Percentiles rank a stretch among this genome's conserved stretches.
phyloP scores from a whole-genome alignment of 257 asterid species.

The Coffea canephora region DNA sequence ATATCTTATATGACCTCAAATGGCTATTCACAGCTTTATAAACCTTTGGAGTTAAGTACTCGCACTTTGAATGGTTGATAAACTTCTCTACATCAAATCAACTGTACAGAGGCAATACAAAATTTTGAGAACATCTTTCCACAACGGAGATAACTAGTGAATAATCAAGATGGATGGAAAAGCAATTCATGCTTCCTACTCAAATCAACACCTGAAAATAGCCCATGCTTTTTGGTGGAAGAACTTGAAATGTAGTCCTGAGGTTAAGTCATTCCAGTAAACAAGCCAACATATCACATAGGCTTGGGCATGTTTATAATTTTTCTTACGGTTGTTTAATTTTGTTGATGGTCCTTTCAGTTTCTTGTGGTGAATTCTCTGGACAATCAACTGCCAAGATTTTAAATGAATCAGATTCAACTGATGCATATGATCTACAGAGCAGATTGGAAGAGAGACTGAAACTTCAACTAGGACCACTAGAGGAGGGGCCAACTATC shows the following conservation, averaged over 20 bases:
- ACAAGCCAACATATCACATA: neutral
- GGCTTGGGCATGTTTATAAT: neutral
- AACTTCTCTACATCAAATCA: neutral
- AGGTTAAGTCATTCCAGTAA: neutral
- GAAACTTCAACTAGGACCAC: slow-evolving; percentile 26
- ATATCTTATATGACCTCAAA: neutral
- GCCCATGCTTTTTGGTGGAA: neutral
- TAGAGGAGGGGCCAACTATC: slow-evolving; percentile 61
- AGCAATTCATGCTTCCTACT: neutral
- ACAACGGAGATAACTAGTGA: neutral
- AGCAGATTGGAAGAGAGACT: slow-evolving; percentile 39
- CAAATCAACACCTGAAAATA: neutral
- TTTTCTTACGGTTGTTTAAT: slow-evolving; percentile 1
- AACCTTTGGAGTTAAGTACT: neutral
- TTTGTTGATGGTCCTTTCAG: slow-evolving; percentile 35
- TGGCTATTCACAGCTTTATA: neutral
- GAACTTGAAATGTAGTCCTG: neutral
- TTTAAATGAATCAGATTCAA: slow-evolving; percentile 23
- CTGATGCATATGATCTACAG: slow-evolving; percentile 23
- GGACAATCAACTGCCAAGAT: slow-evolving; percentile 35
- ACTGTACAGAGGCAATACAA: neutral
- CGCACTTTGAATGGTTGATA: neutral
- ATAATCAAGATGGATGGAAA: neutral
- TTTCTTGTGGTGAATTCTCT: slow-evolving; percentile 65
- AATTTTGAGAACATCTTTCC: neutral